These are phyloP conservation scores for Saccharomyces mikatae DNA, from an alignment of 805 yeast species.

Conservation along the genomic window DNA sequence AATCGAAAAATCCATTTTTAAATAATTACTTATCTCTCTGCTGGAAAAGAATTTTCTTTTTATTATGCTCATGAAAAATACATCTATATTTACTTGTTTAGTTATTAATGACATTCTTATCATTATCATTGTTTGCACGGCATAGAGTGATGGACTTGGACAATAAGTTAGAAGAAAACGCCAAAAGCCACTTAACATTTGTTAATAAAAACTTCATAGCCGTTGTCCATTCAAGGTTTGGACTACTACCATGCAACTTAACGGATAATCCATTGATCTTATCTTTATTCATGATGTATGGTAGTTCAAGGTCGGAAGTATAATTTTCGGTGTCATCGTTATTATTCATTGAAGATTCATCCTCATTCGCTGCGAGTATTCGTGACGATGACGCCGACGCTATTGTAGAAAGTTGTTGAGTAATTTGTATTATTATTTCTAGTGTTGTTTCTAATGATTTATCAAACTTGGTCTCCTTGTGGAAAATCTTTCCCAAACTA, in stretches of 20 bases:
- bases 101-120: background rate
- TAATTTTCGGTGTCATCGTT: background rate
- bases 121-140: background rate
- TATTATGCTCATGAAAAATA: background rate
- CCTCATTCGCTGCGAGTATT: background rate
- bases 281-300: constrained; percentile 64
- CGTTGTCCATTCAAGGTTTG: constrained; percentile 79
- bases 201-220: constrained; percentile 79
- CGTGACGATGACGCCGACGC: background rate
- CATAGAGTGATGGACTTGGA: background rate
- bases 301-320: constrained; percentile 46
- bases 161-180: constrained; percentile 50
- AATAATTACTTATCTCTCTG: background rate
- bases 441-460: constrained; percentile 72
- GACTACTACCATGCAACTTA: constrained; percentile 51
- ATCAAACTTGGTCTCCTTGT: constrained; percentile 67
- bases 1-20: background rate
- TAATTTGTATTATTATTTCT: constrained; percentile 27
- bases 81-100: background rate
- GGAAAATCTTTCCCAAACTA: constrained; percentile 56
- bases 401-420: constrained; percentile 26
- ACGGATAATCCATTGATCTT: constrained; percentile 72
- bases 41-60: background rate
- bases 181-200: constrained; percentile 75
- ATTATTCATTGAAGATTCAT: background rate